A percentile compares a stretch with the other conserved stretches of the same genome.
Evolutionary conservation across 2,329 filamentous ascomycete species (phyloP).

Genomic region (Laburnicola sp.): DNA sequence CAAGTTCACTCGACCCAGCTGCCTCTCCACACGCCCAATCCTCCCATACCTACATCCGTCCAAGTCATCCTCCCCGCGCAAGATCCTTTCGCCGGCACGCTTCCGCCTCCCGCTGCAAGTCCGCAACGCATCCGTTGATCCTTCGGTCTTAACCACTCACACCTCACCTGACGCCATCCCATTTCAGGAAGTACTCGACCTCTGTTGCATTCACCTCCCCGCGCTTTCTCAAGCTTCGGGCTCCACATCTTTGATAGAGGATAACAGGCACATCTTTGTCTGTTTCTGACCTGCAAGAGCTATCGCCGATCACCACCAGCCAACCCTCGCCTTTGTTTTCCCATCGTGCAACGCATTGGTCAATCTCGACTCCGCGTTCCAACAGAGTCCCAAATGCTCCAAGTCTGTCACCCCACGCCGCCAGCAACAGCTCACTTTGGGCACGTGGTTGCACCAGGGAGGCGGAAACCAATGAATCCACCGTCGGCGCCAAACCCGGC

Average conservation of each 20-base stretch:
- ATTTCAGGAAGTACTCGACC: conserved; percentile 5
- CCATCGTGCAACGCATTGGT: conserved; percentile 15
- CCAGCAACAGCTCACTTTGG: conserved; percentile 36
- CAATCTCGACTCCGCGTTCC: conserved; percentile 27
- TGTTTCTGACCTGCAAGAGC: background rate
- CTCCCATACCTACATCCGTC: conserved; percentile 10
- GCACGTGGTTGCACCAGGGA: conserved; percentile 30
- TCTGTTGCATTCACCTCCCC: conserved; percentile 1
- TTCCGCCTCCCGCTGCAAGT: conserved; percentile 13
- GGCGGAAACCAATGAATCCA: conserved; percentile 28
- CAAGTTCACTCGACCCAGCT: background rate
- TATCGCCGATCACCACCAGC: background rate
- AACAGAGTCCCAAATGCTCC: conserved; percentile 33
- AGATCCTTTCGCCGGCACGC: background rate
- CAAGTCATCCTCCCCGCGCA: conserved; percentile 10
- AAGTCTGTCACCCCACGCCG: conserved; percentile 38
- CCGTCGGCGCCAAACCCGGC: conserved; percentile 47
- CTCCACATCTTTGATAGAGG: background rate
- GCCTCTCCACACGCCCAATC: background rate
- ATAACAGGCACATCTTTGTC: background rate
- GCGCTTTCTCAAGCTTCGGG: background rate
- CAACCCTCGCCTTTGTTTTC: background rate
- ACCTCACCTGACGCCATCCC: background rate
- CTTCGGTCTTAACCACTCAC: conserved; percentile 12
- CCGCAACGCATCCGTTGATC: conserved; percentile 10